Conservation (phyloP, 2,329 filamentous ascomycete species). For the Ophiocordyceps unilateralis region DNA sequence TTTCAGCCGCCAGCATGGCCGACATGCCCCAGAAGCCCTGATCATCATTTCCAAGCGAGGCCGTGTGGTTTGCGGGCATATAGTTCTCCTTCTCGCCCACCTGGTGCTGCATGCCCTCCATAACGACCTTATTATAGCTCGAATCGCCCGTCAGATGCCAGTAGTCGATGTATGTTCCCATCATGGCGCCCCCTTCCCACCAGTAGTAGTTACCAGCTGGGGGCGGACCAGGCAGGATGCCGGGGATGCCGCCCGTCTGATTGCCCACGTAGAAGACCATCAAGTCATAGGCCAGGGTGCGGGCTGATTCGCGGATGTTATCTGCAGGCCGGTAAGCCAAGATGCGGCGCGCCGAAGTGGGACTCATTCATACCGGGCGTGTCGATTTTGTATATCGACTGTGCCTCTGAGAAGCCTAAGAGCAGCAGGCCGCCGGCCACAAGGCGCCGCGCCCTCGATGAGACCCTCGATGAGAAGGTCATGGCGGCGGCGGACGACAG, state of each 20-base stretch:
- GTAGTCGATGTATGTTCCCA: constrained; percentile 53
- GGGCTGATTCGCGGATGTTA: constrained; percentile 28
- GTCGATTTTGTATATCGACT: constrained; percentile 12
- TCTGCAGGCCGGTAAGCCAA: constrained; percentile 11
- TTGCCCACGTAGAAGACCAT: constrained; percentile 35
- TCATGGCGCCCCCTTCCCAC: constrained; percentile 57
- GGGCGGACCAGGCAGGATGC: constrained; percentile 40
- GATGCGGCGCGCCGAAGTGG: background rate
- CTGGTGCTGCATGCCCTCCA: constrained; percentile 39
- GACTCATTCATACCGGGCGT: constrained; percentile 10
- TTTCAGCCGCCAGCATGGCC: constrained; percentile 49
- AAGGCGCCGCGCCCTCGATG: constrained; percentile 1
- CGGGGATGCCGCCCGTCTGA: constrained; percentile 31
- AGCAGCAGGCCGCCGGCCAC: constrained; percentile 1
- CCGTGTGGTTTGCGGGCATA: constrained; percentile 42
- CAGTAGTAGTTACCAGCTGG: constrained; percentile 42
- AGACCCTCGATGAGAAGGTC: background rate
- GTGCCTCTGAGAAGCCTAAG: constrained; percentile 6
- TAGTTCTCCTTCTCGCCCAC: constrained; percentile 38
- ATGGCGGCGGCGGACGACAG: no score
- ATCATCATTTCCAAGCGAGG: constrained; percentile 49
- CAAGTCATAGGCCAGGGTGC: constrained; percentile 30
- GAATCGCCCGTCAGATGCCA: constrained; percentile 49
- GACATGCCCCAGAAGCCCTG: constrained; percentile 55
- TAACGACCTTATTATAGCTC: constrained; percentile 42